Percentiles rank a stretch among this genome's conserved stretches.
Conservation (phyloP, 352 stramenopile species). For the Pythium folliculosum region DNA sequence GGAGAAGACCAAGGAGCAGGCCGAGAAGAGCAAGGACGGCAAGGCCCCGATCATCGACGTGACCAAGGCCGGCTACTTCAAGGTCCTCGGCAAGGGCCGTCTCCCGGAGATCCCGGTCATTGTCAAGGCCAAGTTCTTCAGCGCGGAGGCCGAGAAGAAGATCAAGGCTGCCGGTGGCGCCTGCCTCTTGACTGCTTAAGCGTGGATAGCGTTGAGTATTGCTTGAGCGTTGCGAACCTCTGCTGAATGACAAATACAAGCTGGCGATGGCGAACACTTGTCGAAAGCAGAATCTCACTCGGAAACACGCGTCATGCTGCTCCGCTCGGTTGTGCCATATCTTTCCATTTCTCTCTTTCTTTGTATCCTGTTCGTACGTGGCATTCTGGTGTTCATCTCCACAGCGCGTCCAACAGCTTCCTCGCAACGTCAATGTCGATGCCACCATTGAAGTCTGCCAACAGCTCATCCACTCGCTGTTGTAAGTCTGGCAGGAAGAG, state of each 20-base stretch:
- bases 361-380: background rate
- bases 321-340: constrained; percentile 8
- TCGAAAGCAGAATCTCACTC: constrained; percentile 23
- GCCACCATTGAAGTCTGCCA: background rate
- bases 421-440: background rate
- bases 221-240: constrained; percentile 66
- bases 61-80: constrained; percentile 98
- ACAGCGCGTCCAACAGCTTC: background rate
- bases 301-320: constrained; percentile 1
- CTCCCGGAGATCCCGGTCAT: constrained; percentile 97
- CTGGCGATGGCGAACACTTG: constrained; percentile 30
- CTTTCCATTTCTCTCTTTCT: background rate
- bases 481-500: constrained; percentile 34
- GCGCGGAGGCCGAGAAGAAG: constrained; percentile 99
- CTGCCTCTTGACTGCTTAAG: constrained; percentile 98
- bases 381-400: background rate
- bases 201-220: constrained; percentile 44
- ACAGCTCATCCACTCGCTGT: constrained; percentile 3
- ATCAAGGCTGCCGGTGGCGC: constrained; percentile 99
- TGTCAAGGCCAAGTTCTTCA: constrained; percentile 99
- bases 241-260: constrained; percentile 71
- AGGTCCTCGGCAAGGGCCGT: constrained; percentile 99
- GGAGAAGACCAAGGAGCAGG: constrained; percentile 97
- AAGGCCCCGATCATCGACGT: constrained; percentile 99
- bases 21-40: constrained; percentile 92